Base-by-base conservation (phyloP, 108 stramenopile genomes). In the Skeletonema menzelii region DNA sequence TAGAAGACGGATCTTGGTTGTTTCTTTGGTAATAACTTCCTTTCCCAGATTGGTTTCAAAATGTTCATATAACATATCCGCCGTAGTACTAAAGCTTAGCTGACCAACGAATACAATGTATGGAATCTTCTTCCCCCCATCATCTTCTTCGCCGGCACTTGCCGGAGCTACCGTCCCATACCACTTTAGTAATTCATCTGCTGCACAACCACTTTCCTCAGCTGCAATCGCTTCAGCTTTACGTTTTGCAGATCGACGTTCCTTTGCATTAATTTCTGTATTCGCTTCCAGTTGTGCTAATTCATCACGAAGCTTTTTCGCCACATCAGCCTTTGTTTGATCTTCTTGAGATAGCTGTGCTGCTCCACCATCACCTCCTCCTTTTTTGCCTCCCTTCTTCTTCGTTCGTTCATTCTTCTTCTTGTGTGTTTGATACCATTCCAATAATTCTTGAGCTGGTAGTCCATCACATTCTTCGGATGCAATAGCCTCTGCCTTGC, bases 61-160 rank as follows among this genome's bases (percentile, higher is more conserved):
- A 56, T 95, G 94, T 28, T 84, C 65, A 26, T 82, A 69, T 22
- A 96, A 40, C 40, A 67, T 84, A 20, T 95, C 87, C 46, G 81
- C 72, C 0, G 95, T 95, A 5, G 97, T 97, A 19, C 72, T 84
- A 69, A 80, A 97, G 8, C 91, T 77, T 30, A 97, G 72, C 77
- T 97, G 97, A 35, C 97, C 97, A 8, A 97, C 80, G 64, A 97
- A 97, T 27, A 94, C 82, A 80, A 97, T 96, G 63, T 92, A 91
- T 3, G 97, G 97, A 26, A 57, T 55, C 27, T 80, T 68, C 58
- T 68, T 63, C 7, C 31, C 55, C 19, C 30, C 24, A 12, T 60
- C 47, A 28, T 64, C 46, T 24, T 60, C 47, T 37, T 64, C 46
- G 42, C 72, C 31, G 19, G 73, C 44, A 20, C 5, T 56, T 12